phyloP scores from a whole-genome alignment of 495 filamentous ascomycete species.

The Aspergillus nidulans region DNA sequence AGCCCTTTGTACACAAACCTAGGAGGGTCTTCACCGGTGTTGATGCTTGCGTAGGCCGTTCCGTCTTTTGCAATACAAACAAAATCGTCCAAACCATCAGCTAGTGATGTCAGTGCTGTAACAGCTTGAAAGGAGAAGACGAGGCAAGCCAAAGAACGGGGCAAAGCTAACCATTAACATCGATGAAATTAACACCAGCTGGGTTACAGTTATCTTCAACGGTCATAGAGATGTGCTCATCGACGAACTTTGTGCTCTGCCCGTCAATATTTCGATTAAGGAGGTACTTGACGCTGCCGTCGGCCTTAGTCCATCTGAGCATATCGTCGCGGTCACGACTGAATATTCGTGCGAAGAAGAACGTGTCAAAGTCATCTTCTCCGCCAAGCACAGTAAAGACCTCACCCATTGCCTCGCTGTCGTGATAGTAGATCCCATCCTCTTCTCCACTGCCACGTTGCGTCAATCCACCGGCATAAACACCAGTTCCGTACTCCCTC shows the following conservation, averaged over 20 bases:
- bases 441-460: conserved; percentile 6
- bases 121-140: background rate
- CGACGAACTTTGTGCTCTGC: no score
- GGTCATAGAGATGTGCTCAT: no score
- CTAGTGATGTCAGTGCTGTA: background rate
- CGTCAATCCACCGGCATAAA: background rate
- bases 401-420: background rate
- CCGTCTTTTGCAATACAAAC: conserved; percentile 6
- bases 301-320: no score
- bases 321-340: background rate
- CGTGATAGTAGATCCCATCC: conserved; percentile 10
- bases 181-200: conserved; percentile 11
- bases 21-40: background rate
- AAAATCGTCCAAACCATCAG: conserved; percentile 22
- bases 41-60: conserved; percentile 2
- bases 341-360: conserved; percentile 1
- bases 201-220: conserved; percentile 1
- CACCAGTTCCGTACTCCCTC: background rate
- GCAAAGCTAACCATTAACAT: conserved; percentile 29
- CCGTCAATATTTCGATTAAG: background rate
- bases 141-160: no score
- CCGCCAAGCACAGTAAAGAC: background rate
- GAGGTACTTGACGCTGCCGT: no score
- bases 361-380: background rate
- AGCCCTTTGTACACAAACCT: background rate